Percentiles rank a stretch among this genome's conserved stretches.
phyloP scores from a whole-genome alignment of 306 rosid genomes.

The Trifolium subterraneum region DNA sequence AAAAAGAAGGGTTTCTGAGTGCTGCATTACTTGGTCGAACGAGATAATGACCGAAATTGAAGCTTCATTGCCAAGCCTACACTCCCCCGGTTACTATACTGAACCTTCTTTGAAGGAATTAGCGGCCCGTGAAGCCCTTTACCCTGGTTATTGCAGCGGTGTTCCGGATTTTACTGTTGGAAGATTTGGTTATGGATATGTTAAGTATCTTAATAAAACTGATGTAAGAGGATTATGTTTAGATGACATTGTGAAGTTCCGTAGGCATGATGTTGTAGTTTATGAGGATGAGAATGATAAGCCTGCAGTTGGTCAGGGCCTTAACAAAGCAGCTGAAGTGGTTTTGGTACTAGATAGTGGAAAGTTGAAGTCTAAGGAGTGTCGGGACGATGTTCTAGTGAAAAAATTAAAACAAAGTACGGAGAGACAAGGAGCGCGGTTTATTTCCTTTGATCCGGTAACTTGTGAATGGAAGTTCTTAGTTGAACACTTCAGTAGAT shows the following conservation, averaged over 20 bases:
- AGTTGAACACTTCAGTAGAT: constrained; percentile 92
- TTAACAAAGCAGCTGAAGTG: constrained; percentile 95
- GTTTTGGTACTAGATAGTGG: constrained; percentile 62
- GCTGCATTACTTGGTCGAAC: constrained; percentile 27
- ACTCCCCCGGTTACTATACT: constrained; percentile 58
- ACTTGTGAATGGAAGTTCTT: constrained; percentile 83
- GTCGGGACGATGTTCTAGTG: constrained; percentile 43
- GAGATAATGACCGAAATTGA: constrained; percentile 45
- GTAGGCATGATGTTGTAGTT: constrained; percentile 74
- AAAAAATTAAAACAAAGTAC: constrained; percentile 58
- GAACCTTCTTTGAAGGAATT: constrained; percentile 72
- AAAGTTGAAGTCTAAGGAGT: constrained; percentile 45
- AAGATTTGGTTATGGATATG: constrained; percentile 76
- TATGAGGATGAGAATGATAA: constrained; percentile 71
- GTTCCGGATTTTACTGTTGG: constrained; percentile 81
- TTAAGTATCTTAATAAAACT: constrained; percentile 68
- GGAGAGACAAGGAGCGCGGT: constrained; percentile 76
- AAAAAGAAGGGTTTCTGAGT: constrained; percentile 57
- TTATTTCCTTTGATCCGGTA: constrained; percentile 68
- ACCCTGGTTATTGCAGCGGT: constrained; percentile 74
- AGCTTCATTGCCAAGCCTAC: constrained; percentile 59
- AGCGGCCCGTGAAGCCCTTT: constrained; percentile 48
- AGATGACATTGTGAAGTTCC: constrained; percentile 66
- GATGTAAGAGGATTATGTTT: constrained; percentile 71
- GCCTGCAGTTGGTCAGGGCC: constrained; percentile 81